A percentile compares a stretch with the other conserved stretches of the same genome.
These are phyloP conservation scores for Ceratobasidium sp. DNA, from an alignment of 1,284 basidiomycete genomes.

Conservation along the genomic window DNA sequence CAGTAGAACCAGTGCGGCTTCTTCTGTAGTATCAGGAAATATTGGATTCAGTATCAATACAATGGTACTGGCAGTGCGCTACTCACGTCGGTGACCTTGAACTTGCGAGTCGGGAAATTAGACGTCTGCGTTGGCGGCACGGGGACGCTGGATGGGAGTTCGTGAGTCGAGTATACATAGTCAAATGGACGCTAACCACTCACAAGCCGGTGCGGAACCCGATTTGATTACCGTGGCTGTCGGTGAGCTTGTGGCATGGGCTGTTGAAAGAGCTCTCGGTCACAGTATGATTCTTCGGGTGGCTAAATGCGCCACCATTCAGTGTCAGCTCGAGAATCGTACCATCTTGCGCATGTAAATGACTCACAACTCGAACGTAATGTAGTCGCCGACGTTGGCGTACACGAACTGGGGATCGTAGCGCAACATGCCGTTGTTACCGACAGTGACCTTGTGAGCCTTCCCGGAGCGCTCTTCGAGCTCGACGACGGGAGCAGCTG, in stretches of 20 bases:
- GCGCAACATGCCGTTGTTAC: slow-evolving; percentile 4
- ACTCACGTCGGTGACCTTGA: too few relatives aligned
- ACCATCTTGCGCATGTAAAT: too few relatives aligned
- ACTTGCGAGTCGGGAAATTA: too few relatives aligned
- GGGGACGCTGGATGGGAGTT: slow-evolving; percentile 1
- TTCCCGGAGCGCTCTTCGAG: slow-evolving; percentile 21
- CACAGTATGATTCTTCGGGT: slow-evolving; percentile 44
- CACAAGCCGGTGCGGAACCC: slow-evolving; percentile 41
- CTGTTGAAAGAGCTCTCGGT: too few relatives aligned
- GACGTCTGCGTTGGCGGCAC: neutral
- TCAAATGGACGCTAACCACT: neutral
- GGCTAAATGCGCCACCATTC: neutral
- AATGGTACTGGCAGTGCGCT: too few relatives aligned
- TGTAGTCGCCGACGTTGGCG: too few relatives aligned
- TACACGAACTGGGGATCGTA: slow-evolving; percentile 39
- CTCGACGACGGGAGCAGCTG: neutral
- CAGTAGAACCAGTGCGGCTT: slow-evolving; percentile 47
- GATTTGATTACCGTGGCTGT: too few relatives aligned
- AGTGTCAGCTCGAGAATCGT: neutral
- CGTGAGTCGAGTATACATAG: too few relatives aligned
- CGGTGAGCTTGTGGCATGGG: too few relatives aligned
- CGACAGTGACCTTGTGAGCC: slow-evolving; percentile 21
- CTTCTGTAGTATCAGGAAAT: neutral
- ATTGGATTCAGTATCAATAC: too few relatives aligned
- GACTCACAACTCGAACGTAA: slow-evolving; percentile 42